These are phyloP conservation scores for Hyparrhenia diplandra DNA, from an alignment of 176 grass and related monocot genomes.

Conservation along the genomic window DNA sequence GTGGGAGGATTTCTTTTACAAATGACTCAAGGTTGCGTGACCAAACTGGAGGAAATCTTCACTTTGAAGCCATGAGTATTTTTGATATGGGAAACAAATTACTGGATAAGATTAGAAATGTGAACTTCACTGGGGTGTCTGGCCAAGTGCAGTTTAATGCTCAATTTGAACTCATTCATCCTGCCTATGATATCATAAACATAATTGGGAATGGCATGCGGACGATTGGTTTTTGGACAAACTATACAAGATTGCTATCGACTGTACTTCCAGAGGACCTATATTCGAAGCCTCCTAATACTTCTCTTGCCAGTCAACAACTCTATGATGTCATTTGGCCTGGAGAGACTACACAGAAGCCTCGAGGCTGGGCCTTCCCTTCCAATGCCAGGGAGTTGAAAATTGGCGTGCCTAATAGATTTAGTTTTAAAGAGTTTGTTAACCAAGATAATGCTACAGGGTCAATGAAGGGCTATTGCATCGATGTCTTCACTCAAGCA, in stretches of 20 bases:
- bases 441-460: conserved; percentile 48
- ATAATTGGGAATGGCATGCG: conserved; percentile 70
- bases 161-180: conserved; percentile 56
- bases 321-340: conserved; percentile 95
- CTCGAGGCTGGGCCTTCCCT: conserved; percentile 89
- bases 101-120: conserved; percentile 48
- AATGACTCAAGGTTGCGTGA: conserved; percentile 63
- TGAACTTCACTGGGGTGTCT: conserved; percentile 66
- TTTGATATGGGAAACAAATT: conserved; percentile 72
- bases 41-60: conserved; percentile 47
- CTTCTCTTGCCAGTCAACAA: conserved; percentile 55
- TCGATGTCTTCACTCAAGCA: conserved; percentile 86
- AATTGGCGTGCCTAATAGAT: conserved; percentile 78
- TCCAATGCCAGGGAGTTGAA: conserved; percentile 69
- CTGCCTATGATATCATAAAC: conserved; percentile 88
- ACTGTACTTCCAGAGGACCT: conserved; percentile 60
- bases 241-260: conserved; percentile 65
- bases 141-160: conserved; percentile 61
- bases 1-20: conserved; percentile 80
- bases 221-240: conserved; percentile 88
- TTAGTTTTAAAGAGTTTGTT: conserved; percentile 66
- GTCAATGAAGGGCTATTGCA: conserved; percentile 72
- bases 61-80: conserved; percentile 79
- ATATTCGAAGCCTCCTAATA: conserved; percentile 65
- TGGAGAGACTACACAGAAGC: conserved; percentile 62